These are phyloP conservation scores for Ophiorrhiza pumila DNA, from an alignment of 257 asterid species.

Conservation along the genomic window DNA sequence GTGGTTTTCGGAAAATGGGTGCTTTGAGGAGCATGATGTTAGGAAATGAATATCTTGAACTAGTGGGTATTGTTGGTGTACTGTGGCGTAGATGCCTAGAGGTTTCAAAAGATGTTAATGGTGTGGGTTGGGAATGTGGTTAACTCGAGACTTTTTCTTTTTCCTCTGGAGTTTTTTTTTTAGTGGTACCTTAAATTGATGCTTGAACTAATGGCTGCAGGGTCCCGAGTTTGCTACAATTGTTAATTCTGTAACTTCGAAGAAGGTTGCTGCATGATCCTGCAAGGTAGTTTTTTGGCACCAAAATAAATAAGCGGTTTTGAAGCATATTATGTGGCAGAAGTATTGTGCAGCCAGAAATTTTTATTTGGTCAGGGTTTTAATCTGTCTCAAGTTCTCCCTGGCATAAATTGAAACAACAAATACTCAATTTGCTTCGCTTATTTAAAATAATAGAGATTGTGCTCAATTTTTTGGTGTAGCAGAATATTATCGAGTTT, in stretches of 20 bases:
- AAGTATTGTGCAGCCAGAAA: not conserved
- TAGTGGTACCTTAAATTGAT: conserved; percentile 1
- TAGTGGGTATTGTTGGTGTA: not conserved
- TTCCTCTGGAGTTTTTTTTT: not conserved
- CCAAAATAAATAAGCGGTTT: conserved; percentile 18
- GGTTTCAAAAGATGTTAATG: not conserved
- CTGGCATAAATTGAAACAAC: not conserved
- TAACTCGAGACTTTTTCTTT: not conserved
- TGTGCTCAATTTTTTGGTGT: not conserved
- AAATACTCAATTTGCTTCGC: not conserved
- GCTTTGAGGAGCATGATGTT: not conserved
- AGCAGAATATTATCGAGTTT: conserved; percentile 6
- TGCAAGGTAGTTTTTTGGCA: conserved; percentile 2
- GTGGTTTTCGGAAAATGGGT: not conserved
- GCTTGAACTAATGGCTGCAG: conserved; percentile 34
- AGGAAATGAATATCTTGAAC: not conserved
- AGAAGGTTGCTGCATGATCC: conserved; percentile 82
- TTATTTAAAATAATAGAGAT: conserved; percentile 1
- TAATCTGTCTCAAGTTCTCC: not conserved
- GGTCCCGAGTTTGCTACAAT: conserved; percentile 93
- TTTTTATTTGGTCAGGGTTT: conserved; percentile 12
- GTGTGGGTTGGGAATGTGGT: not conserved
- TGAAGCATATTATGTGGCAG: conserved; percentile 7
- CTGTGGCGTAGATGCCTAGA: not conserved
- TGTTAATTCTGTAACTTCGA: conserved; percentile 84